Percentiles rank a stretch among this genome's conserved stretches.
phyloP scores from a whole-genome alignment of 345 rosid species.

The Euphorbia lathyris region DNA sequence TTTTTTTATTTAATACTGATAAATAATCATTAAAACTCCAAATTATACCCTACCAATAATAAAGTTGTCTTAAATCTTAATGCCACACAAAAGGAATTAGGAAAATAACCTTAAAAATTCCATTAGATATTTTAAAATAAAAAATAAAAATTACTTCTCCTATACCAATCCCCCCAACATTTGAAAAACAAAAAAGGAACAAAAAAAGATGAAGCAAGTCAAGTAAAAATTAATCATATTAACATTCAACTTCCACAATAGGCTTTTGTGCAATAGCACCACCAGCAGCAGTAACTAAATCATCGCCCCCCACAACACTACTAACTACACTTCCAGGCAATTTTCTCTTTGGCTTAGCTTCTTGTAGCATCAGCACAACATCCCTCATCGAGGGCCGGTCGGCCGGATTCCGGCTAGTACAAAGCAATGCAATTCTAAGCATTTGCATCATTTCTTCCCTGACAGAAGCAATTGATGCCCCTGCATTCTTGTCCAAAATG shows the following conservation, averaged over 20 bases:
- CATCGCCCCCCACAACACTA: constrained; percentile 14
- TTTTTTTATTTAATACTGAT: not conserved
- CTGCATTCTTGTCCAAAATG: constrained; percentile 67
- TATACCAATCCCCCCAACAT: constrained; percentile 59
- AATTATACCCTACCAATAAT: not conserved
- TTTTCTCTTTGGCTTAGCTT: constrained; percentile 88
- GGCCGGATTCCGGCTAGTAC: constrained; percentile 73
- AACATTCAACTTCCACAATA: constrained; percentile 44
- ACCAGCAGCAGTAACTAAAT: constrained; percentile 16
- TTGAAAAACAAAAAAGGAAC: constrained; percentile 21
- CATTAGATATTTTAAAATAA: constrained; percentile 16
- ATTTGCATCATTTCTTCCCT: constrained; percentile 92
- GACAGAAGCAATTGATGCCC: constrained; percentile 59
- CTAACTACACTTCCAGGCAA: constrained; percentile 28
- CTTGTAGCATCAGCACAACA: constrained; percentile 86
- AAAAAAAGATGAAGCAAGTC: constrained; percentile 10
- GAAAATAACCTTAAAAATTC: constrained; percentile 31
- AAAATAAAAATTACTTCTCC: constrained; percentile 30
- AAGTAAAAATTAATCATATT: constrained; percentile 35
- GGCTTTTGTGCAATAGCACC: constrained; percentile 40
- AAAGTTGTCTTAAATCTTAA: not conserved
- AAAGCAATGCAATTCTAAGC: constrained; percentile 74
- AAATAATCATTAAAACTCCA: not conserved
- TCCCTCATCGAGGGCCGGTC: constrained; percentile 99
- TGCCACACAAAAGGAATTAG: not conserved